Base-by-base conservation (phyloP, 2,329 filamentous ascomycete species). In the Cordyceps militaris region DNA sequence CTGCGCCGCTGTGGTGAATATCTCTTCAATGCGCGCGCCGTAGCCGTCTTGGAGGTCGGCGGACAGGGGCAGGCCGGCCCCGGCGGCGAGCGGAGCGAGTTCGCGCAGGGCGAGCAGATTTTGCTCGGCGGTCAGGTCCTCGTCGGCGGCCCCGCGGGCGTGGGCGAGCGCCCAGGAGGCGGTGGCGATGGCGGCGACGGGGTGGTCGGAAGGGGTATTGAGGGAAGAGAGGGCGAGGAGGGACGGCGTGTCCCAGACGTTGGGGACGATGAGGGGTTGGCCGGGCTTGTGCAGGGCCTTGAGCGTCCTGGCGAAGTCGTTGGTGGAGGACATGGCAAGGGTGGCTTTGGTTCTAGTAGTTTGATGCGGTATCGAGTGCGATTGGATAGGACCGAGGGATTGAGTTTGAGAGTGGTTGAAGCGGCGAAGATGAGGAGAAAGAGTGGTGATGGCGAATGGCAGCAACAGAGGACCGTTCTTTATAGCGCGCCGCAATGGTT, bases 1-100 rank as follows among this genome's bases (percentile, higher is more conserved):
- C 3, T 71, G 65, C n/a, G 85, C 74, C 1, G 78, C 71, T 2
- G 64, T 65, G 6, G 67, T 65, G 2, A 84, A 70, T 0, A 73
- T 77, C 4, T 76, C 72, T 5, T 70, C 74, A 2, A 82, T 72
- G 21, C 65, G 64, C 2, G 74, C 67, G 2, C 76, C 78, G 61
- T 84, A 86, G 0, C 82, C 83, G 63, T 86, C 83, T 66, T 85
- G 82, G 2, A 85, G 66, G 63, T 86, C 83, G 5, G 78, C 79
- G 0, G 78, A 80, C 0, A 86, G 66, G 0, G 81, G 80, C 2
- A 80, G 69, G 6, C 71, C 68, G 38, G 72, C 68, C 13, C 69
- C 63, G 11, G 65, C 65, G 13, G 74, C 74, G 4, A 79, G 66
- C 2, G 70, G 67, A 0, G 76, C 75, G 57, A 86, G 74, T 11